Evolutionary conservation across 2,329 filamentous ascomycete species (phyloP).

Genomic region (Purpureocillium takamizusanense): DNA sequence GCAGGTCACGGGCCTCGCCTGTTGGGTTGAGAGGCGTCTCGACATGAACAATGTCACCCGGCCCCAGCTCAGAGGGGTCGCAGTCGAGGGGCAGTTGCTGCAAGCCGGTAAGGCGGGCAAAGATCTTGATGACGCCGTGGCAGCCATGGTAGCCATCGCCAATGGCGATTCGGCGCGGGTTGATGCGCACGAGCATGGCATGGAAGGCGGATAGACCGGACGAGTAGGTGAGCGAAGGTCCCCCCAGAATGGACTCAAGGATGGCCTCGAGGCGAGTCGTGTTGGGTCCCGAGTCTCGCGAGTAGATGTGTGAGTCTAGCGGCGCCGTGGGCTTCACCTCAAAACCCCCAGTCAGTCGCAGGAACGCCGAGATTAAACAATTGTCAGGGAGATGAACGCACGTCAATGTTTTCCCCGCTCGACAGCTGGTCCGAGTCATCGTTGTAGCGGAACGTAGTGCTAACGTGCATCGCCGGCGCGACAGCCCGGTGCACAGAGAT

Average conservation of each 20-base stretch:
- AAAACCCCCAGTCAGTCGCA: background rate
- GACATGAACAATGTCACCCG: slow-evolving; percentile 79
- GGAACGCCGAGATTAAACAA: too few species aligned
- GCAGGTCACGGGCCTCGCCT: slow-evolving; percentile 69
- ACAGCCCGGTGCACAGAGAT: slow-evolving; percentile 70
- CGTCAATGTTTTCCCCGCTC: slow-evolving; percentile 43
- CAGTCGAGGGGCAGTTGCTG: slow-evolving; percentile 64
- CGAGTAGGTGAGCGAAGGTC: slow-evolving; percentile 64
- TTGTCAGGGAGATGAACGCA: slow-evolving; percentile 31
- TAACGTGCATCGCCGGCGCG: slow-evolving; percentile 81
- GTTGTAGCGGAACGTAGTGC: slow-evolving; percentile 82
- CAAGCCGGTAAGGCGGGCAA: slow-evolving; percentile 68
- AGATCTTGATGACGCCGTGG: slow-evolving; percentile 70
- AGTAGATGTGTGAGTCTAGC: slow-evolving; percentile 69
- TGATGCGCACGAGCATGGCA: slow-evolving; percentile 72
- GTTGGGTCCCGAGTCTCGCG: slow-evolving; percentile 69
- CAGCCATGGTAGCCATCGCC: slow-evolving; percentile 87
- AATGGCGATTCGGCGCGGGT: slow-evolving; percentile 76
- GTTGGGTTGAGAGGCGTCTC: slow-evolving; percentile 93
- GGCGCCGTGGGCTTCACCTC: slow-evolving; percentile 36
- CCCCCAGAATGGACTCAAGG: slow-evolving; percentile 63
- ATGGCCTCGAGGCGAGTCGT: slow-evolving; percentile 78
- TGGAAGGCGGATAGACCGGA: slow-evolving; percentile 86
- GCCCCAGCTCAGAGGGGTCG: slow-evolving; percentile 53
- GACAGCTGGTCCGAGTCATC: slow-evolving; percentile 57